Evolutionary conservation across 2,329 filamentous ascomycete species (phyloP), one percentile per base, ranked within the genome.

Genomic region (Ascochyta fabae): DNA sequence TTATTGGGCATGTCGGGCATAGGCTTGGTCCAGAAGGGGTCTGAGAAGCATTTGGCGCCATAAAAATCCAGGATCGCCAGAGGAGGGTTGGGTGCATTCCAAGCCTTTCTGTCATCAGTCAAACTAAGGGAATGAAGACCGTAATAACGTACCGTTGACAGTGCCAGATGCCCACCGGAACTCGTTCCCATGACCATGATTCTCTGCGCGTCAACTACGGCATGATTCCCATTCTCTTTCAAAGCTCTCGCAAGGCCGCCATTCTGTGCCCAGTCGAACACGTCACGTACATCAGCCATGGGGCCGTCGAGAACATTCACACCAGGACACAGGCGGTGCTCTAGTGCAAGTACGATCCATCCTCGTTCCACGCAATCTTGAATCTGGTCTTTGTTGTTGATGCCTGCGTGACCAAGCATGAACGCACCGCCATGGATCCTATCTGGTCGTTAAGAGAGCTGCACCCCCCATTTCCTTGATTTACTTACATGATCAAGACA

Each of bases 351-450:
- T 0, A 64, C 57, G 4, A 60, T 16, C 57, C 57, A 64, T 1
- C 53, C 55, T 27, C 57, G 34, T 10, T 39, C 31, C 12, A 53
- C 33, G n/a, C 59, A 58, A 22, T 62, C 59, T n/a, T 36, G 44
- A 6, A 64, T 58, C 24, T 64, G 55, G 16, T 60, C 57, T 44
- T 52, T 44, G 31, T 55, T 64, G 16, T 59, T 59, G 42, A 56
- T 36, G 6, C 19, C 47, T 23, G 53, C 46, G 23, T 47, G 38
- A 10, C 61, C 61, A 9, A 64, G 53, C 61, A 61, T 61, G 34
- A 64, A 64, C 1, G 56, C 59, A 10, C 59, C 61, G 24, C 61
- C 61, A 27, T 64, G 59, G 8, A 64, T 57, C 45, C 51, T 54
- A 12, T 9, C 2, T 4, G 4, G 6, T 33, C 3, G 4, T 53